Evolutionary conservation across 441 rosid species (phyloP).

Genomic region (Populus tomentosa): DNA sequence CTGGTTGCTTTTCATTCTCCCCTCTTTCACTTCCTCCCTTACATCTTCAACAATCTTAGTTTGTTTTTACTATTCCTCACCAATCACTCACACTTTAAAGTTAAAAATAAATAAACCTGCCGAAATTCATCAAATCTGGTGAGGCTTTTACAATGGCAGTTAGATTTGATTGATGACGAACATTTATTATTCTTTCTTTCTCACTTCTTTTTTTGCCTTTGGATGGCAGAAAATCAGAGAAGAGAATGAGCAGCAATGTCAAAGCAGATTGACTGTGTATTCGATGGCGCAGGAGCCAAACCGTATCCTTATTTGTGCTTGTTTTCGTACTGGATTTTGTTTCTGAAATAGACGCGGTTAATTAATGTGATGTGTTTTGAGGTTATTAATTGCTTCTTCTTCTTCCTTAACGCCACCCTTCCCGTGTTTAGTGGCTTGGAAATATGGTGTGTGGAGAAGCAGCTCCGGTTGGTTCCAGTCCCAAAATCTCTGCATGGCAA

Average conservation of each 20-base stretch:
- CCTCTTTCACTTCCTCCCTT: constrained; percentile 3
- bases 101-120: background rate
- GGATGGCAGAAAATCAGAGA: background rate
- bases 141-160: background rate
- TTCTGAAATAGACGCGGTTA: background rate
- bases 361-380: background rate
- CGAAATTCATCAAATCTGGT: background rate
- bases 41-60: background rate
- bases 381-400: background rate
- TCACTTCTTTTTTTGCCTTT: background rate
- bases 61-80: background rate
- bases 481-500: constrained; percentile 62
- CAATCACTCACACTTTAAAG: too few species aligned
- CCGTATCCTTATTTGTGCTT: constrained; percentile 35
- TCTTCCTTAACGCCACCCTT: constrained; percentile 9
- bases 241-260: constrained; percentile 40
- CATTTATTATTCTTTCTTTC: background rate
- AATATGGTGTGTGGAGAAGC: constrained; percentile 69
- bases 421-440: constrained; percentile 56
- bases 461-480: constrained; percentile 41
- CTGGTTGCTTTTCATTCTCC: background rate
- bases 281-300: constrained; percentile 58
- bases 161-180: background rate
- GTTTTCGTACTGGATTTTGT: background rate
- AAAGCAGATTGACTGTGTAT: constrained; percentile 47